These are phyloP conservation scores for Tetraselmis chui DNA, from an alignment of 139 green algal species.

Conservation along the genomic window DNA sequence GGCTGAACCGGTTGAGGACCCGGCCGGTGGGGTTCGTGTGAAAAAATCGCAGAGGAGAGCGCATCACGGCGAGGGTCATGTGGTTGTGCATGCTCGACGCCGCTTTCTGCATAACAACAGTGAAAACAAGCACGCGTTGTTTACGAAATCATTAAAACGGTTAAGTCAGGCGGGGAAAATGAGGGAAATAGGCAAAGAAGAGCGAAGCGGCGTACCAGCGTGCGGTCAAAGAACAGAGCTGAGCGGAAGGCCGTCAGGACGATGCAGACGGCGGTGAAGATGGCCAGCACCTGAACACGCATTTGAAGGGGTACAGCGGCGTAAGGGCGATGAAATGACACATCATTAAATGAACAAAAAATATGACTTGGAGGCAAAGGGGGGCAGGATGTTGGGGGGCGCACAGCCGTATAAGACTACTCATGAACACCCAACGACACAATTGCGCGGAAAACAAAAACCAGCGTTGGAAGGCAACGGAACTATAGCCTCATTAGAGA, in stretches of 20 bases:
- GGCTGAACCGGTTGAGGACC: conserved; percentile 75
- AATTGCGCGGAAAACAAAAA: no score
- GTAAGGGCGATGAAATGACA: background rate
- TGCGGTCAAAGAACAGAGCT: conserved; percentile 52
- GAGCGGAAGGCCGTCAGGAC: conserved; percentile 36
- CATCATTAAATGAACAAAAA: no score
- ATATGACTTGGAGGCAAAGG: no score
- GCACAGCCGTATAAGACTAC: no score
- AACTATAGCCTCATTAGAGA: no score
- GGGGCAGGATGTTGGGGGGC: no score
- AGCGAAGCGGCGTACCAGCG: conserved; percentile 13
- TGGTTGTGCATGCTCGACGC: conserved; percentile 47
- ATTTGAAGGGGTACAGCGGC: conserved; percentile 7
- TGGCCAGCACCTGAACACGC: conserved; percentile 44
- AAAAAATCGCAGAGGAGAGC: conserved; percentile 86
- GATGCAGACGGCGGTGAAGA: conserved; percentile 43
- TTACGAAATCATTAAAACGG: no score
- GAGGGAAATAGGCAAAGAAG: no score
- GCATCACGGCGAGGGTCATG: conserved; percentile 51
- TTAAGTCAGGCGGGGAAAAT: no score
- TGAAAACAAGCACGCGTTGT: conserved; percentile 10
- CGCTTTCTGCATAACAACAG: conserved; percentile 3
- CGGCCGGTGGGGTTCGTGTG: conserved; percentile 85
- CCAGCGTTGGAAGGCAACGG: no score
- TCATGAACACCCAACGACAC: no score